A percentile compares a stretch with the other conserved stretches of the same genome.
These are phyloP conservation scores for Mycena epipterygia DNA, from an alignment of 768 basidiomycete genomes.

Conservation along the genomic window DNA sequence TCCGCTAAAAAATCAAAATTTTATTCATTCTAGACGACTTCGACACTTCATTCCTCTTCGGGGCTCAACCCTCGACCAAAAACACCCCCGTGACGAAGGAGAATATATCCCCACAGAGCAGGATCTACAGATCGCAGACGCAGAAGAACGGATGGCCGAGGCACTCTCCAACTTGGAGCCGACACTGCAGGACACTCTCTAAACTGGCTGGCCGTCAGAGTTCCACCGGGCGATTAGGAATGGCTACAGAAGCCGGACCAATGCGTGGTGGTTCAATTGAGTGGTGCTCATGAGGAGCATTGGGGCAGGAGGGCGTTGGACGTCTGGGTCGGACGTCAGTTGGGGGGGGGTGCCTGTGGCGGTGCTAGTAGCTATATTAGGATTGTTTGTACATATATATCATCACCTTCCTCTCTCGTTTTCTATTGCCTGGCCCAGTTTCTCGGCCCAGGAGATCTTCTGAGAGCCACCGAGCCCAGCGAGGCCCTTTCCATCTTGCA, in stretches of 20 bases:
- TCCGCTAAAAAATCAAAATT: constrained; percentile 29
- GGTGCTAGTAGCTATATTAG: neutral
- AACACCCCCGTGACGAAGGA: constrained; percentile 24
- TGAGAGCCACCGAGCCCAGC: no score
- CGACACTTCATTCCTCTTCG: constrained; percentile 36
- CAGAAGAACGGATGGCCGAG: constrained; percentile 18
- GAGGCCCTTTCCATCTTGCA: no score
- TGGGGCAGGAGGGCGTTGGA: neutral
- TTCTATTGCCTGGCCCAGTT: neutral
- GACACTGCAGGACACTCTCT: constrained; percentile 12
- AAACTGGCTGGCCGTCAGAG: constrained; percentile 33
- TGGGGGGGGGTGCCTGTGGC: constrained; percentile 24
- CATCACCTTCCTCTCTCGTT: neutral
- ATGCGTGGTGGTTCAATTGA: constrained; percentile 34
- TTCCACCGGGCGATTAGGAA: neutral
- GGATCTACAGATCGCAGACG: neutral
- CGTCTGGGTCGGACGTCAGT: constrained; percentile 19
- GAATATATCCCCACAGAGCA: constrained; percentile 20
- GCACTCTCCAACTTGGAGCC: neutral
- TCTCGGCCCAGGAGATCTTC: neutral
- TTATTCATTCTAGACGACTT: constrained; percentile 31
- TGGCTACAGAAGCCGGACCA: constrained; percentile 14
- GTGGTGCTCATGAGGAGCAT: constrained; percentile 24
- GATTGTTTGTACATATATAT: neutral
- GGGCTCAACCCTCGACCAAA: constrained; percentile 35